Conservation (phyloP, 2,329 filamentous ascomycete genomes). For the Fusarium heterosporum region DNA sequence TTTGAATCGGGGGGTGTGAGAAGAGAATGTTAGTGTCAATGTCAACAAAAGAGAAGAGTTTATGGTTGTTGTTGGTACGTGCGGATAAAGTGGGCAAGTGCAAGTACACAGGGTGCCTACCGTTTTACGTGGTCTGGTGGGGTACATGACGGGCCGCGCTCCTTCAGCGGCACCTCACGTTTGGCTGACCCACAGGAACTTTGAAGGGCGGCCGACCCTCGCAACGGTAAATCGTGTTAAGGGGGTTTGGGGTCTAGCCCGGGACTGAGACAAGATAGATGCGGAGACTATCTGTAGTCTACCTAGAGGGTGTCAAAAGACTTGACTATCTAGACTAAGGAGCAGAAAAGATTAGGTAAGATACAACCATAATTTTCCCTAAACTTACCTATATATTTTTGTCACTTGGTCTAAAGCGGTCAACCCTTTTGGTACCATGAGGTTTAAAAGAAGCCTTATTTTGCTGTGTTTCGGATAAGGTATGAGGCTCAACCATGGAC, state of each 20-base stretch:
- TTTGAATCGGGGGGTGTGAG: constrained; percentile 34
- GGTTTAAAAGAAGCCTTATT: background rate
- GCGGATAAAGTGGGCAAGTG: constrained; percentile 21
- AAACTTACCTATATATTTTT: too few relatives aligned
- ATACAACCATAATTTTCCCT: too few relatives aligned
- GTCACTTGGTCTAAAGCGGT: too few relatives aligned
- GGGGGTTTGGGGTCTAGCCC: too few relatives aligned
- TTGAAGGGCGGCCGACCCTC: constrained; percentile 20
- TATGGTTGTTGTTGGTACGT: constrained; percentile 35
- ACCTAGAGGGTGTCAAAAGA: background rate
- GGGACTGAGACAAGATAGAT: too few relatives aligned
- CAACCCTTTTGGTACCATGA: too few relatives aligned
- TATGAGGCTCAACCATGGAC: constrained; percentile 10
- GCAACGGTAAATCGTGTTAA: constrained; percentile 12
- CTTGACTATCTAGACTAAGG: too few relatives aligned
- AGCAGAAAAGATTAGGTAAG: too few relatives aligned
- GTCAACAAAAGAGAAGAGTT: constrained; percentile 22
- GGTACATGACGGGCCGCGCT: constrained; percentile 25
- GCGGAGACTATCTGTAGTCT: too few relatives aligned
- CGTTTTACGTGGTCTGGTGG: constrained; percentile 16
- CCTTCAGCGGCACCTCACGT: constrained; percentile 12
- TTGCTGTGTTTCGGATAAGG: constrained; percentile 24
- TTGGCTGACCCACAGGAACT: background rate
- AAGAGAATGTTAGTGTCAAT: constrained; percentile 1
- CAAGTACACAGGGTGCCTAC: constrained; percentile 9